Base-by-base conservation (phyloP, 2,329 filamentous ascomycete species). In the Trichoderma oligosporum region DNA sequence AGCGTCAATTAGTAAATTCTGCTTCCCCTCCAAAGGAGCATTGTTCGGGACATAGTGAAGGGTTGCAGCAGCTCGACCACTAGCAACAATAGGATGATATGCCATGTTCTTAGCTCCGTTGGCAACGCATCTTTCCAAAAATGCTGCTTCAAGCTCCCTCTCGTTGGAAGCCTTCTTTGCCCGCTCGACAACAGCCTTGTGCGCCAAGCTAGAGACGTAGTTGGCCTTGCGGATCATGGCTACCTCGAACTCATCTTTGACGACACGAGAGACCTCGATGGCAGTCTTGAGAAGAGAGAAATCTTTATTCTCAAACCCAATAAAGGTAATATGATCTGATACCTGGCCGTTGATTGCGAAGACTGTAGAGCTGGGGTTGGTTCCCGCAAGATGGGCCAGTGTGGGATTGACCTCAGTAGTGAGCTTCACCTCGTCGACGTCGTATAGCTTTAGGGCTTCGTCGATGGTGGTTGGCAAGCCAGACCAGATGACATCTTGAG, bases 401-500 rank as follows among this genome's bases (percentile, higher is more conserved):
- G 81, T 80, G n/a, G 83, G 75, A 70, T 94, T 92, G 64, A 96
- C 78, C 42, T 94, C 87, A 52, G 82, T 83, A 8, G 85, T 87
- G 61, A 84, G 84, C 58, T 82, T 81, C 61, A 93, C 90, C 33
- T 83, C 78, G 70, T 97, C 93, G 61, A 95, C 83, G 63, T 96
- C 90, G 74, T 90, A 97, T 62, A 82, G 81, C 46, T 82, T 74
- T 60, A 88, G 75, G 6, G 93, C 93, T 67, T 97, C 88, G 39
- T 88, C 81, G 31, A 81, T 75, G 33, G 85, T 89, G 60, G 95
- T 77, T 0, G 93, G 94, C 14, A 97, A 81, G 11, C 94, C 94
- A 25, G 88, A 89, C 93, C 93, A 99, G 68, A 97, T 90, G 58
- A 97, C 91, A 55, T 85, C 86, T 41, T 94, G 89, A n/a, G 90